These are phyloP conservation scores for Pseudogymnoascus sp. DNA, from an alignment of 2,329 filamentous ascomycete species.

Conservation along the genomic window DNA sequence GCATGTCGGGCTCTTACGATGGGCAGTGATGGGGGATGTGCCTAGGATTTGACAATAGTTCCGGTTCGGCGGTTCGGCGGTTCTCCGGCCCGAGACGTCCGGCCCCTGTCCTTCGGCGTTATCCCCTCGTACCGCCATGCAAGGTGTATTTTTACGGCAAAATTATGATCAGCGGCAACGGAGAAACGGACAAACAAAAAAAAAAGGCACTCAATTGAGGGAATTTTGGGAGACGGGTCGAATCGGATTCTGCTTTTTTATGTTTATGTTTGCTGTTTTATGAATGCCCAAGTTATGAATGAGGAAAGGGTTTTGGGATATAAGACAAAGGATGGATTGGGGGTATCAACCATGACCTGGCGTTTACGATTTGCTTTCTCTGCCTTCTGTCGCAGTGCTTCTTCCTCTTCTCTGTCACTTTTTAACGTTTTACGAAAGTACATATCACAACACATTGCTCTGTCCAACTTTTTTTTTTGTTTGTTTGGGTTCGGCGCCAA, in stretches of 20 bases:
- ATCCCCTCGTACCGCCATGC: background rate
- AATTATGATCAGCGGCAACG: constrained; percentile 1
- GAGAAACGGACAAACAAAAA: background rate
- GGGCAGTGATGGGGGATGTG: constrained; percentile 5
- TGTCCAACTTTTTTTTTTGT: background rate
- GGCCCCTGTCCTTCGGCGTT: background rate
- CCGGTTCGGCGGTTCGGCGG: background rate
- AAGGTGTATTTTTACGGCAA: constrained; percentile 5
- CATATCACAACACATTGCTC: constrained; percentile 1
- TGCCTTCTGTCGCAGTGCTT: background rate
- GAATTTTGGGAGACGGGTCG: background rate
- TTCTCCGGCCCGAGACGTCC: background rate
- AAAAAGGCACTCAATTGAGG: background rate
- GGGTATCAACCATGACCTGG: background rate
- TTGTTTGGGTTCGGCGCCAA: background rate
- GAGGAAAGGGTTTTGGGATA: background rate
- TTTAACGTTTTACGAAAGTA: constrained; percentile 8
- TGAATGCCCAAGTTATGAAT: background rate
- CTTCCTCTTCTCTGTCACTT: constrained; percentile 1
- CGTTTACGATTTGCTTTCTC: background rate
- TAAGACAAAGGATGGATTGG: background rate
- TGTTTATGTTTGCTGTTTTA: background rate
- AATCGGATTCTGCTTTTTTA: background rate
- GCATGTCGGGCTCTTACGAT: constrained; percentile 9
- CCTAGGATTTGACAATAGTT: background rate